phyloP scores from a whole-genome alignment of 257 asterid species.

The Nicotiana undulata region DNA sequence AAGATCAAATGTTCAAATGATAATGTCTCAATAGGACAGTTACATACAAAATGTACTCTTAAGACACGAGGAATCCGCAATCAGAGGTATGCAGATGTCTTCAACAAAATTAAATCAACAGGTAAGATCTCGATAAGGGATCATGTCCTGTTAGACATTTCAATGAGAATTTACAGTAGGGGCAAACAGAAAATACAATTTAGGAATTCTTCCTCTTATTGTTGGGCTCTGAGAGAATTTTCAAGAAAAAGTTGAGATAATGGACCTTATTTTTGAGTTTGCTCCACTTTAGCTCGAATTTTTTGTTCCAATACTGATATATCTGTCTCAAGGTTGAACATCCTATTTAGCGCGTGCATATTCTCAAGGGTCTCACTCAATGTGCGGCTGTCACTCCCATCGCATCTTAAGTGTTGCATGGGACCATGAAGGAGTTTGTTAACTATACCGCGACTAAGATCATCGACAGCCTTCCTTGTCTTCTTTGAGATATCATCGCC shows the following conservation, averaged over 20 bases:
- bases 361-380: conserved; percentile 93
- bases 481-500: conserved; percentile 84
- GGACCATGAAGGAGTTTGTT: conserved; percentile 97
- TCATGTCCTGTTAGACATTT: conserved; percentile 22
- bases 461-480: conserved; percentile 74
- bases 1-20: conserved; percentile 16
- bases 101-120: conserved; percentile 20
- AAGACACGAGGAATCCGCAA: conserved; percentile 16
- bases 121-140: conserved; percentile 22
- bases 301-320: conserved; percentile 83
- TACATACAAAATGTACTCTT: conserved; percentile 10
- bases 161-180: conserved; percentile 22
- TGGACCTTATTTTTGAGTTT: conserved; percentile 46
- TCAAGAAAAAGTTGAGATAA: neutral
- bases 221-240: conserved; percentile 15
- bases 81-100: conserved; percentile 12
- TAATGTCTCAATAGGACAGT: neutral
- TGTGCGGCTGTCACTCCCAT: conserved; percentile 87
- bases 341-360: conserved; percentile 87
- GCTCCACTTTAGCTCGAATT: conserved; percentile 84
- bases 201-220: conserved; percentile 38
- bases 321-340: conserved; percentile 83
- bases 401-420: conserved; percentile 96
- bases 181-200: conserved; percentile 16
- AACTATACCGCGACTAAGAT: conserved; percentile 80